Evolutionary conservation across 768 basidiomycete species (phyloP).

Genomic region (Calocybe gangraenosa): DNA sequence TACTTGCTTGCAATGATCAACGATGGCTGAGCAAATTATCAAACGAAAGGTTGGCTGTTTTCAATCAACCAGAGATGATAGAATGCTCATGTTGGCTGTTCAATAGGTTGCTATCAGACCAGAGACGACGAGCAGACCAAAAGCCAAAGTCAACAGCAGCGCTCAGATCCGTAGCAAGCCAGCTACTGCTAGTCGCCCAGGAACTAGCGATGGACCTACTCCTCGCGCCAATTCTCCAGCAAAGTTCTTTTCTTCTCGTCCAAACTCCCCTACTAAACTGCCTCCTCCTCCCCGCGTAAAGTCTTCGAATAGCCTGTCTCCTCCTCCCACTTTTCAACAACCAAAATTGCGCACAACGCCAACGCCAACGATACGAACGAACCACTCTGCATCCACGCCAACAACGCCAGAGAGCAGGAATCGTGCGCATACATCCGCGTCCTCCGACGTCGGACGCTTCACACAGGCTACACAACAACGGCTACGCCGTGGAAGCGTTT

Average conservation of each 20-base stretch:
- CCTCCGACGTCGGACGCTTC: slow-evolving; percentile 17
- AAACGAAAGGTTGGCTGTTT: slow-evolving; percentile 41
- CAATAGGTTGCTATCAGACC: slow-evolving; percentile 52
- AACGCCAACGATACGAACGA: slow-evolving; percentile 22
- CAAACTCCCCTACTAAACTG: no score
- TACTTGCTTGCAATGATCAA: no score
- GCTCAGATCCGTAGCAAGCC: slow-evolving; percentile 21
- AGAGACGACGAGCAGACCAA: slow-evolving; percentile 39
- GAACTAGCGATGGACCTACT: slow-evolving; percentile 19
- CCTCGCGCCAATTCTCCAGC: slow-evolving; percentile 40
- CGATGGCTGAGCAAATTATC: slow-evolving; percentile 18
- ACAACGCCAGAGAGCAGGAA: slow-evolving; percentile 22
- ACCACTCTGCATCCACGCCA: slow-evolving; percentile 27
- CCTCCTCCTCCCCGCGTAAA: slow-evolving; percentile 31
- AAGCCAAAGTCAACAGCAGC: slow-evolving; percentile 59
- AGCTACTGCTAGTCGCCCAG: neutral
- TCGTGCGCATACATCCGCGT: slow-evolving; percentile 11
- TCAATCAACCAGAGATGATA: no score
- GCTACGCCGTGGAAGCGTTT: slow-evolving; percentile 25
- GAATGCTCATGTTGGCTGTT: no score
- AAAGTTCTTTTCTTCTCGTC: slow-evolving; percentile 17
- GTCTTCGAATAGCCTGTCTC: slow-evolving; percentile 19
- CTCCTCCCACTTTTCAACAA: slow-evolving; percentile 27
- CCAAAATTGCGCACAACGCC: slow-evolving; percentile 14
- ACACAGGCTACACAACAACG: slow-evolving; percentile 11